Percentiles rank a stretch among this genome's conserved stretches.
Conservation (phyloP, 2,329 filamentous ascomycete species). For the Xylariaceae sp. region DNA sequence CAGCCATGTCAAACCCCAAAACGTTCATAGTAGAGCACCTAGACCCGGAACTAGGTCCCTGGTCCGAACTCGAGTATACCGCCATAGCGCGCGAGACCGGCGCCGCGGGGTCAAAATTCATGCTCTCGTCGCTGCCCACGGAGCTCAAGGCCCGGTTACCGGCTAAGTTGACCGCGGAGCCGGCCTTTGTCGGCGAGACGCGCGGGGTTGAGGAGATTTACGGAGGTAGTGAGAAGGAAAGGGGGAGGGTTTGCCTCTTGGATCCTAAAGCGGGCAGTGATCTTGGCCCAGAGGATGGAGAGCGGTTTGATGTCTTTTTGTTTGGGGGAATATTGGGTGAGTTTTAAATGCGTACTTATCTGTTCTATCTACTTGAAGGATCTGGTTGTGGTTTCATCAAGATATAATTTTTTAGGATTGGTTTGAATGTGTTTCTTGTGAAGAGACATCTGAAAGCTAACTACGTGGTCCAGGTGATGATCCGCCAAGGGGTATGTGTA, state of each 20-base stretch:
- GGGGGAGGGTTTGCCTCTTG: slow-evolving; percentile 78
- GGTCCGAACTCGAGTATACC: slow-evolving; percentile 91
- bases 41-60: slow-evolving; percentile 86
- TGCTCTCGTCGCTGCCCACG: slow-evolving; percentile 74
- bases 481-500: slow-evolving; percentile 72
- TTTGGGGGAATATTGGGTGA: slow-evolving; percentile 94
- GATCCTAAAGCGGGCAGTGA: slow-evolving; percentile 83
- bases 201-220: slow-evolving; percentile 82
- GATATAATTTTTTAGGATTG: too few species aligned
- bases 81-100: slow-evolving; percentile 80
- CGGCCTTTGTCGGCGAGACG: slow-evolving; percentile 67
- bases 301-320: slow-evolving; percentile 82
- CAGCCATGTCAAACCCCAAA: slow-evolving; percentile 42
- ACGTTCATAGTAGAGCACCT: slow-evolving; percentile 96
- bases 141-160: slow-evolving; percentile 66
- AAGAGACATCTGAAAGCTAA: too few species aligned
- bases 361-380: background rate
- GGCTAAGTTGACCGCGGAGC: slow-evolving; percentile 47
- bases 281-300: slow-evolving; percentile 75
- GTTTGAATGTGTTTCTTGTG: too few species aligned
- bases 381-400: too few species aligned
- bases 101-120: slow-evolving; percentile 63
- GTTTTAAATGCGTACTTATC: slow-evolving; percentile 22
- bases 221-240: slow-evolving; percentile 43
- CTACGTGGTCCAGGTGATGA: slow-evolving; percentile 76